Base-by-base conservation (phyloP, 192 early-diverging fungal genomes). In the Rhizophagus prolifer region DNA sequence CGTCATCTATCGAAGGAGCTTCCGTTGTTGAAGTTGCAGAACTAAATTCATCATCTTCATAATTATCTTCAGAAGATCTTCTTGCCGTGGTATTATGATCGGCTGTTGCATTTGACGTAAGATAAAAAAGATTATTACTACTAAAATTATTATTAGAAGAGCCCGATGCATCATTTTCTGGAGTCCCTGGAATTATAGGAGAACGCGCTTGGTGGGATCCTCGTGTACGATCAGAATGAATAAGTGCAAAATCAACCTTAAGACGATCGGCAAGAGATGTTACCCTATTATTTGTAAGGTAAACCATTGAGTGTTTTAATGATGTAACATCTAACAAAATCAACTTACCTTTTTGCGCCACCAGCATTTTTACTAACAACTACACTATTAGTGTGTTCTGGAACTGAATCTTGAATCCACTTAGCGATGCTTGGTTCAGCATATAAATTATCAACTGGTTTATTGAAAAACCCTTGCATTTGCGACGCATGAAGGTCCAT, bases 281-380 rank as follows among this genome's bases (percentile, higher is more conserved):
- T 30, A 95, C 97, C 76, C 97, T 94, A 78, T 34, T 62, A 78
- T 28, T 36, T 16, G 44, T 50, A 38, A 14, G 21, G 25, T 14
- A 34, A 61, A 28, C 4, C 12, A 23, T 61, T 70, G 12, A 4
- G 30, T 71, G 10, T 62, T 38, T 25, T 3, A 69, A 21, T 10
- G 67, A 44, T 46, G 68, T 19, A n/a, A 23, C 21, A 41, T 41
- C 19, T 41, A 26, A 82, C 26, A 80, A 77, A 3, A 38, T 78
- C 19, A 30, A 30, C n/a, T 80, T 64, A 93, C 93, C 93, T 92
- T 86, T 97, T 97, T 77, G 96, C 93, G 58, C 95, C 96, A 59
- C 97, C 96, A 21, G 96, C 95, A 84, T 99, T 95, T 86, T 95
- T 95, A 79, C 92, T 92, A 71, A 99, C 94, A 21, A 97, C 91